A percentile compares a stretch with the other conserved stretches of the same genome.
Evolutionary conservation across 2,329 filamentous ascomycete genomes (phyloP).

Genomic region (Exophiala bonariae): DNA sequence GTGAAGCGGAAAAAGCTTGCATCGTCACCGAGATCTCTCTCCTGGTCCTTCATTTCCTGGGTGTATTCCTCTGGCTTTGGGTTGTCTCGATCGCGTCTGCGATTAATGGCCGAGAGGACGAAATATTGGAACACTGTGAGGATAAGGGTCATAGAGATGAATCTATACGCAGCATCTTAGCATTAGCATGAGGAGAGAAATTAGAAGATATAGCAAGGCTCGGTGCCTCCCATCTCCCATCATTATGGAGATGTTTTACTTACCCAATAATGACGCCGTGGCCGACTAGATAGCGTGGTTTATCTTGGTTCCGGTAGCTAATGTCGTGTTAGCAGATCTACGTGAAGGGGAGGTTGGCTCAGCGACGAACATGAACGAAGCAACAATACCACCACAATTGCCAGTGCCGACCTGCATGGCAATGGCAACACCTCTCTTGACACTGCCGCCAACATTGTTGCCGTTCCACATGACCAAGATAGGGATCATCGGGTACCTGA

Average conservation of each 20-base stretch:
- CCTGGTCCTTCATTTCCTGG: conserved; percentile 11
- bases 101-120: conserved; percentile 22
- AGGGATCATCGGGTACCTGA: conserved; percentile 71
- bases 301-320: conserved; percentile 56
- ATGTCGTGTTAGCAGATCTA: too few species aligned
- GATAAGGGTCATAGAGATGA: conserved; percentile 68
- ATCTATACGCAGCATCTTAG: too few species aligned
- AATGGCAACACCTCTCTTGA: conserved; percentile 86
- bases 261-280: conserved; percentile 66
- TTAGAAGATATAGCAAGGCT: too few species aligned
- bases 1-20: conserved; percentile 24
- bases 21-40: conserved; percentile 21
- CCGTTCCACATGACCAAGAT: conserved; percentile 86
- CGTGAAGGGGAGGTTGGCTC: too few species aligned
- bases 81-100: conserved; percentile 17
- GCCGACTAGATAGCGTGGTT: conserved; percentile 61
- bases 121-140: conserved; percentile 48
- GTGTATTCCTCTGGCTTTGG: conserved; percentile 15
- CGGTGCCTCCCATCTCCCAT: too few species aligned
- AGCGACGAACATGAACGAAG: conserved; percentile 59
- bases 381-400: conserved; percentile 19
- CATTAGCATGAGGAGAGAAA: not conserved
- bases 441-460: conserved; percentile 85
- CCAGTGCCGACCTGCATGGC: conserved; percentile 92
- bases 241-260: not conserved